A percentile compares a stretch with the other conserved stretches of the same genome.
Evolutionary conservation across 2,329 filamentous ascomycete genomes (phyloP).

Genomic region (Neophaeococcomyces aloes): DNA sequence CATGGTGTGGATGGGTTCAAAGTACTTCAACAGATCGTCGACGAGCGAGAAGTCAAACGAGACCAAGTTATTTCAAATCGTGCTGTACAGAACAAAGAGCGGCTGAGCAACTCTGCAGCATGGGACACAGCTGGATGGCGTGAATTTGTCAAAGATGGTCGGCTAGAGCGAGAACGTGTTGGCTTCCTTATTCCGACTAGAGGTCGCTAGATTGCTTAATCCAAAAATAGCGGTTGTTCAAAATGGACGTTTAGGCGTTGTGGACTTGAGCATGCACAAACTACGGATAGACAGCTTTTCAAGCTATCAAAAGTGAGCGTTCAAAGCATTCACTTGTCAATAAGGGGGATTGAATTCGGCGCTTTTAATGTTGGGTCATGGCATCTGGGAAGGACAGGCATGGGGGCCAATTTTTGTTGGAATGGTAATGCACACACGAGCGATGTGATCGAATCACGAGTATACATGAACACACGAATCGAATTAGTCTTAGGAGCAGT

Average conservation of each 20-base stretch:
- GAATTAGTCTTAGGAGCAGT: too few relatives aligned
- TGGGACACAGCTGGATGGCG: slow-evolving; percentile 18
- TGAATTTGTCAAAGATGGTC: slow-evolving; percentile 14
- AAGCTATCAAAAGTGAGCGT: slow-evolving; percentile 7
- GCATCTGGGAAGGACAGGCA: neutral
- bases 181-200: slow-evolving; percentile 15
- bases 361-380: neutral
- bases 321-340: neutral
- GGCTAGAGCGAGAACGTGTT: slow-evolving; percentile 15
- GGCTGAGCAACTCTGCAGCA: slow-evolving; percentile 13
- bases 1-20: slow-evolving; percentile 6
- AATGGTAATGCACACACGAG: too few relatives aligned
- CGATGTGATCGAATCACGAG: too few relatives aligned
- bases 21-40: slow-evolving; percentile 14
- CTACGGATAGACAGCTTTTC: neutral
- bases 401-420: too few relatives aligned
- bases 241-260: too few relatives aligned
- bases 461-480: too few relatives aligned
- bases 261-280: neutral
- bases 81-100: slow-evolving; percentile 14
- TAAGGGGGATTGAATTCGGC: neutral
- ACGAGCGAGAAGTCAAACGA: slow-evolving; percentile 17
- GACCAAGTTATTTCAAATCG: slow-evolving; percentile 10
- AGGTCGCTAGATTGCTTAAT: neutral
- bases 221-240: too few relatives aligned